phyloP scores from a whole-genome alignment of 331 rosid species.

The Prunus yedoensis region DNA sequence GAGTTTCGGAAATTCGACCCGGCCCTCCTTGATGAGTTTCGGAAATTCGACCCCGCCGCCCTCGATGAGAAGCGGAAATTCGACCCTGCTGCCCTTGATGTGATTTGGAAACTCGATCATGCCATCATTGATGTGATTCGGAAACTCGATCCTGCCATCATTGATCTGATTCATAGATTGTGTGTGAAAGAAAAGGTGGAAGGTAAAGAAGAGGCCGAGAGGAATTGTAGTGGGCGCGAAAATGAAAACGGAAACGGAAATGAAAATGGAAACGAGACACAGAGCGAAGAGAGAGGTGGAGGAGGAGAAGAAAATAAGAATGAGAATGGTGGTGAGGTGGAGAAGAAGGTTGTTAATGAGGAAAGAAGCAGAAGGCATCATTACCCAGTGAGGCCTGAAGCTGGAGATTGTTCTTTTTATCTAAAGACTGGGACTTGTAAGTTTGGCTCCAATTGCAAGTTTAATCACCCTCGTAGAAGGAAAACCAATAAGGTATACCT shows the following conservation, averaged over 20 bases:
- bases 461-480: conserved; percentile 76
- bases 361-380: conserved; percentile 29
- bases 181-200: conserved; percentile 9
- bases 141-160: conserved; percentile 21
- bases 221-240: conserved; percentile 16
- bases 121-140: background rate
- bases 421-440: conserved; percentile 82
- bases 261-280: background rate
- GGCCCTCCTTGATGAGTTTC: background rate
- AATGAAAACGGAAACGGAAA: background rate
- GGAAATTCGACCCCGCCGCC: conserved; percentile 22
- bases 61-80: conserved; percentile 19
- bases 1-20: background rate
- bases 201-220: background rate
- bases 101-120: conserved; percentile 18
- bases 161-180: conserved; percentile 5
- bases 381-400: conserved; percentile 77
- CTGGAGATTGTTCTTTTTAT: conserved; percentile 76
- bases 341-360: conserved; percentile 25
- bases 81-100: background rate
- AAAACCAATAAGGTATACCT: conserved; percentile 51
- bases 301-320: conserved; percentile 32
- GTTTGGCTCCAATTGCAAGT: conserved; percentile 78
- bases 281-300: conserved; percentile 1
- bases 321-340: conserved; percentile 39